Base-by-base conservation (phyloP, 2,329 filamentous ascomycete genomes). In the Cladosporium sp. region DNA sequence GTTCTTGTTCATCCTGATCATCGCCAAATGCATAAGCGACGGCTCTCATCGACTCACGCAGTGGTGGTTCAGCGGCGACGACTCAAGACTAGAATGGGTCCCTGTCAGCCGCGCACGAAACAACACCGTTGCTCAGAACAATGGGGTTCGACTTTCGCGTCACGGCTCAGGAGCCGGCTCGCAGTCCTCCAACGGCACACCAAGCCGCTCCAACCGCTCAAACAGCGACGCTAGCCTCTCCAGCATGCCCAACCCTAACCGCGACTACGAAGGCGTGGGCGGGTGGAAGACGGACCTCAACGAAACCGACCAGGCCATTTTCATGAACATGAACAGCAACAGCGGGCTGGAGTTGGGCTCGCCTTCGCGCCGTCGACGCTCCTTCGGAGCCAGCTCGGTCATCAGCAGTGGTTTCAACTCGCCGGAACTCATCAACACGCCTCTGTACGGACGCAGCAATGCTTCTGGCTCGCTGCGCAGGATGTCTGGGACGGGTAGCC, bases 181-280 rank as follows among this genome's bases (percentile, higher is more conserved):
- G n/a, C 44, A 47, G 22, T 39, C 37, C 19, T 22, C 37, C 6
- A 42, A 13, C 18, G 12, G 12, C 7, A 36, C 38, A 17, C 7
- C 47, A 11, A 39, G 44, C 15, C 47, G 30, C 6, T 50, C 45
- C 5, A 36, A 36, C 17, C 47, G 47, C 19, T 50, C 47, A 8
- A 36, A 42, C 18, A 42, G 38, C 22, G 30, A 42, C 19, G 29
- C 29, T 18, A 50, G 47, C 30, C 47, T 50, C 4, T 22, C 27
- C 6, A 38, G 38, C 9, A 17, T 43, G 30, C 47, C 47, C 7
- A 24, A 36, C 19, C 36, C 36, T n/a, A 27, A 50, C 7, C 47
- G 47, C 15, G 47, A 50, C 29, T 50, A 36, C 15, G 47, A 50
- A 34, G 47, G 47, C 12, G 47, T 50, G 2, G 47, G 47, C 11